Evolutionary conservation across 305 asterid genomes (phyloP), one percentile per base, ranked within the genome.

Genomic region (Fraxinus paxiana): DNA sequence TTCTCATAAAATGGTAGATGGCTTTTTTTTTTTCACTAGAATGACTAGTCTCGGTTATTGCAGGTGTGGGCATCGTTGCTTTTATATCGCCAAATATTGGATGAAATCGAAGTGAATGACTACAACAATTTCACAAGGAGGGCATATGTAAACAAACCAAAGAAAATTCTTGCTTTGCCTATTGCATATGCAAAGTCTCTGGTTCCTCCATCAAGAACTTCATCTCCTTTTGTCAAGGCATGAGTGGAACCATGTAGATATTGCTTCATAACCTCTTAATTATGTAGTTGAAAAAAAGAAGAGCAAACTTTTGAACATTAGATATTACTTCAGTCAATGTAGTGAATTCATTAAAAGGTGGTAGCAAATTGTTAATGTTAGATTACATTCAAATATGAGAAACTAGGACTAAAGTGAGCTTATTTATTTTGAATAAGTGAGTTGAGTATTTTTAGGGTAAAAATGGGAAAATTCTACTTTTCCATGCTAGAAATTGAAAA

Each of bases 81-180:
- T 54, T 56, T 96, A 83, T 92, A 92, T 76, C 90, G 96, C 34
- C 93, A 94, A 83, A 96, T 96, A 83, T 82, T 96, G 82, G 99
- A 96, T 37, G 97, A 96, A 91, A 92, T 96, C 8, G 98, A 96
- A 77, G 98, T 94, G 0, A 96, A 96, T 37, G 99, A 94, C 92
- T 96, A 91, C 90, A 88, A 96, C 93, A 96, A 92, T 56, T 96
- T 96, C 91, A 94, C 98, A 28, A 88, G 81, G 89, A 91, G 99
- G 85, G 98, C 98, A 0, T 94, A 89, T 75, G 99, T 96, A 26
- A 84, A 96, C 86, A 92, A 92, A 78, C 92, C 97, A 4, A 92
- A 94, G 87, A 96, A 94, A 94, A 83, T 96, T 18, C 70, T 94
- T 10, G 86, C 97, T 4, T 82, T 96, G 90, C 98, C 99, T 7